Percentiles rank a stretch among this genome's conserved stretches.
Conservation (phyloP, 192 early-diverging fungal genomes). For the Coemansia javaensis region DNA sequence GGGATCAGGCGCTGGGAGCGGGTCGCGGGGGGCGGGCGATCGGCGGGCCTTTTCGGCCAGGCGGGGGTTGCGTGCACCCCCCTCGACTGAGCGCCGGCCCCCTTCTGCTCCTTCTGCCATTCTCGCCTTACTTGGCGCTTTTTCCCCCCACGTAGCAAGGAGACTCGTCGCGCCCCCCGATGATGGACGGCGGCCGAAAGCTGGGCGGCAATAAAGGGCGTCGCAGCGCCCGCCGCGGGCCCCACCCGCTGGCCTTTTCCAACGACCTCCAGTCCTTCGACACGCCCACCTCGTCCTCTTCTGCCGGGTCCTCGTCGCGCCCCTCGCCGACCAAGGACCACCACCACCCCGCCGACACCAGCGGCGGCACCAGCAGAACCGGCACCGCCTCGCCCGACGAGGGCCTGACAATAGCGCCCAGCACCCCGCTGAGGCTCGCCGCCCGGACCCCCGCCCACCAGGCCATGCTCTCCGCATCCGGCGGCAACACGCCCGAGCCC, state of each 20-base stretch:
- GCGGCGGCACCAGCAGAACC: constrained; percentile 4
- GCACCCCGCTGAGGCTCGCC: constrained; percentile 37
- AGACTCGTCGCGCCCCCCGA: too few species aligned
- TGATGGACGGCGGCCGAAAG: background rate
- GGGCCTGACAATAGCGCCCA: constrained; percentile 36
- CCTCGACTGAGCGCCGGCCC: too few species aligned
- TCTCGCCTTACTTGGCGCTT: too few species aligned
- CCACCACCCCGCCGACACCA: background rate
- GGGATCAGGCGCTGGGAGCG: too few species aligned
- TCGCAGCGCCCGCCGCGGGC: constrained; percentile 9
- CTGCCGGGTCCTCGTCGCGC: constrained; percentile 8
- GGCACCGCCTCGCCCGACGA: constrained; percentile 25
- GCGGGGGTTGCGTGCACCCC: too few species aligned
- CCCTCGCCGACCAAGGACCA: background rate
- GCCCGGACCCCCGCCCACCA: constrained; percentile 3
- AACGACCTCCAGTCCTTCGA: constrained; percentile 42
- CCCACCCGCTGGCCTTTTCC: constrained; percentile 22
- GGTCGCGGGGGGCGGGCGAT: too few species aligned
- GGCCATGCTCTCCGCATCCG: constrained; percentile 33
- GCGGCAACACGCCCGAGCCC: constrained; percentile 30
- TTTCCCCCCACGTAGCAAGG: too few species aligned
- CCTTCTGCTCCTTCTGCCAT: too few species aligned
- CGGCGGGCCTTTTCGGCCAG: too few species aligned
- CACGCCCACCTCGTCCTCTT: constrained; percentile 19
- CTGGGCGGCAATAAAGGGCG: constrained; percentile 32